Base-by-base conservation (phyloP, 164 flowering plant species). In the Taxillus chinensis region DNA sequence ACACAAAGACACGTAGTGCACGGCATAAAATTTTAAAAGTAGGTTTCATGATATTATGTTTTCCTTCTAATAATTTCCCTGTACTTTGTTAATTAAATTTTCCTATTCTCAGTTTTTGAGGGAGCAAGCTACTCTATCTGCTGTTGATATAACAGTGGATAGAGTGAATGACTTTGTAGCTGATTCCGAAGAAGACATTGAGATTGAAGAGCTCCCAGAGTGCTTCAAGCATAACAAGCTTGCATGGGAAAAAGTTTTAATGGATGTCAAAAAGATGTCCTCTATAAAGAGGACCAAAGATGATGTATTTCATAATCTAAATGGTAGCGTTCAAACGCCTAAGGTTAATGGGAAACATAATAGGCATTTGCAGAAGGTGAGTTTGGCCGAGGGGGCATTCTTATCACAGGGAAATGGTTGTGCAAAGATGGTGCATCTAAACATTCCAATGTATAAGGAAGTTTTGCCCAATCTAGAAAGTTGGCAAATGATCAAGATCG, bases 1-100 rank as follows among this genome's bases (percentile, higher is more conserved):
- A 90, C 80, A 96, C 98, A 51, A 88, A 85, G 78, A 92, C 98
- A 40, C 90, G 92, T 27, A 81, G 96, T 76, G 98, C 98, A 14
- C 81, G 98, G 39, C 96, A 90, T 76, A 92, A 92, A 71, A 92
- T 92, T 39, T 83, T 87, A 82, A 92, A 86, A 65, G 98, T 90
- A 79, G 27, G 81, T 69, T 55, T 67, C 37, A 54, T n/a, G 42
- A 42, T 62, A 15, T n/a, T 6, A 38, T 15, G 52, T 45, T 12
- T 12, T 66, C 3, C 45, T 40, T 37, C 11, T 55, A 12, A 42
- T 14, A 52, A 16, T 52, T 38, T 38, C 2, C 15, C 13, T 43
- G 57, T 41, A 7, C 12, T 49, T 14, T 61, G 39, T 52, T 62
- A 62, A 62, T 66, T 5, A 53, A 53, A 62, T 54, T 67, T 39